A percentile compares a stretch with the other conserved stretches of the same genome.
These are phyloP conservation scores for Ophiostoma sp. DNA, from an alignment of 2,329 filamentous ascomycete genomes.

Conservation along the genomic window DNA sequence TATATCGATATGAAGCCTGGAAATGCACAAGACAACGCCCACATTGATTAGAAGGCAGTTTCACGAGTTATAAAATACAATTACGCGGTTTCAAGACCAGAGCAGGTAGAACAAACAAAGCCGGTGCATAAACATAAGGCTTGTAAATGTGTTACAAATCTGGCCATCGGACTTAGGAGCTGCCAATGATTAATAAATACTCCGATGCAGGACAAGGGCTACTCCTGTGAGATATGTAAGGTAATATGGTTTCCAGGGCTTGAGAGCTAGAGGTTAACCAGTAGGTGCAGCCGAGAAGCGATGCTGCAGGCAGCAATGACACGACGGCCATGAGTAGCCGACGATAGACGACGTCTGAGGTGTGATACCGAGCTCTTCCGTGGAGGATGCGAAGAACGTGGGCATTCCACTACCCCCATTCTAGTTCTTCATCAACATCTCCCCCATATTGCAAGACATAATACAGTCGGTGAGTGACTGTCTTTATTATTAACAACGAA, in stretches of 20 bases:
- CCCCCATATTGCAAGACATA: not conserved
- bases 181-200: not conserved
- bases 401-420: not conserved
- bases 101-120: not conserved
- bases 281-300: constrained; percentile 3
- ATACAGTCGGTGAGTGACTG: not conserved
- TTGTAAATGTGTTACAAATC: not conserved
- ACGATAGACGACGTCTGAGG: not conserved
- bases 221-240: not conserved
- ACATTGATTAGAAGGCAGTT: not conserved
- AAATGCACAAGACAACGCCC: not conserved
- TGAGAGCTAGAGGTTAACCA: not conserved
- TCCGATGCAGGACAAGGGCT: not conserved
- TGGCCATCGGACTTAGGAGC: not conserved
- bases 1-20: not conserved
- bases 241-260: not conserved
- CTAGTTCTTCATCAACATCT: not conserved
- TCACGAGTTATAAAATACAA: not conserved
- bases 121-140: not conserved
- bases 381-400: not conserved
- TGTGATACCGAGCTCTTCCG: not conserved
- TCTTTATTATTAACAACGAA: not conserved
- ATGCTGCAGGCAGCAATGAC: not conserved
- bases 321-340: not conserved
- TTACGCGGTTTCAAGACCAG: too few species aligned